phyloP scores from a whole-genome alignment of 73 alveolate genomes.

The Diophrys sp. region DNA sequence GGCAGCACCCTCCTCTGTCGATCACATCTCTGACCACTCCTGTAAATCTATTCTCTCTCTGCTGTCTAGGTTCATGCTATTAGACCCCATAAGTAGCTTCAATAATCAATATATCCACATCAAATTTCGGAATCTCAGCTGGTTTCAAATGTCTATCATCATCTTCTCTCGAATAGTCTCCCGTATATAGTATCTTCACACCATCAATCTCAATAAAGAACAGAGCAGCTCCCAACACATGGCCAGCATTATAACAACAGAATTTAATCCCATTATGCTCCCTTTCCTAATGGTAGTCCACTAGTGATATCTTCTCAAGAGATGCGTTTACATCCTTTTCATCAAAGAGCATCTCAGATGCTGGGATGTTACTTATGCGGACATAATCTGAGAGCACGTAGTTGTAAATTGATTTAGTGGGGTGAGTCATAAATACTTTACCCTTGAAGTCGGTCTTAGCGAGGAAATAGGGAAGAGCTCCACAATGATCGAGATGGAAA shows the following conservation, averaged over 20 bases:
- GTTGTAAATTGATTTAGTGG: conserved; percentile 97
- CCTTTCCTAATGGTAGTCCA: conserved; percentile 96
- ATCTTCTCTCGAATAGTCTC: conserved; percentile 97
- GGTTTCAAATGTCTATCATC: conserved; percentile 98
- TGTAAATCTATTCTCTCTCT: conserved; percentile 93
- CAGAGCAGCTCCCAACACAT: conserved; percentile 99
- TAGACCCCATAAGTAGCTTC: conserved; percentile 99
- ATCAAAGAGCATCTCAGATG: conserved; percentile 77
- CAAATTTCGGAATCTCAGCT: conserved; percentile 98
- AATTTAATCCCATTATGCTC: conserved; percentile 94
- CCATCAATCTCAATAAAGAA: conserved; percentile 98
- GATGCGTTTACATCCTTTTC: conserved; percentile 87
- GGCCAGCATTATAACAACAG: conserved; percentile 99
- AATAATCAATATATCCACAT: conserved; percentile 94
- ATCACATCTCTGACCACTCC: conserved; percentile 91
- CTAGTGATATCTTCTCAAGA: conserved; percentile 81
- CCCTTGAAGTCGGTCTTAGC: conserved; percentile 97
- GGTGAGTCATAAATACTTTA: conserved; percentile 98
- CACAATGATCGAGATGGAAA: conserved; percentile 97
- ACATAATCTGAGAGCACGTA: conserved; percentile 89
- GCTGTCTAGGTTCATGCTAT: conserved; percentile 95
- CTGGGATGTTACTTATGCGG: conserved; percentile 86
- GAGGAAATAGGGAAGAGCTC: conserved; percentile 97
- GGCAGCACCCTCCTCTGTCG: conserved; percentile 96
- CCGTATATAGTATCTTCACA: conserved; percentile 98